Percentiles rank a stretch among this genome's conserved stretches.
phyloP scores from a whole-genome alignment of 2,329 filamentous ascomycete genomes.

The Trichoderma citrinoviride region DNA sequence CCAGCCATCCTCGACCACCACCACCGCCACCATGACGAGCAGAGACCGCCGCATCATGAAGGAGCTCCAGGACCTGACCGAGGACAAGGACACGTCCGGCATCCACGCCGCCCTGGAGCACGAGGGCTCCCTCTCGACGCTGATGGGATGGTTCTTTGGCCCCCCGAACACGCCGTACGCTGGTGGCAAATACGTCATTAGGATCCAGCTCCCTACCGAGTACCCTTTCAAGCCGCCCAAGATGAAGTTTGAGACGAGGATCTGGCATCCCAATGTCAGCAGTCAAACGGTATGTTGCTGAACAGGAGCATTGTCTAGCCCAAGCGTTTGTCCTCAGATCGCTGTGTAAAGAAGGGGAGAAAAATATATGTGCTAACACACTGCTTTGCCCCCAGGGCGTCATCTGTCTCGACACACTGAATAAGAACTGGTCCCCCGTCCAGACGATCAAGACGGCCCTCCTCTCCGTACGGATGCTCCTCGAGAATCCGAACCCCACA shows the following conservation, averaged over 20 bases:
- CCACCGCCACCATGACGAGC: constrained; percentile 43
- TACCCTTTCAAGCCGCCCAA: constrained; percentile 91
- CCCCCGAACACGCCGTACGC: constrained; percentile 94
- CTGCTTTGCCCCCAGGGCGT: constrained; percentile 62
- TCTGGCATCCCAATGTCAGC: constrained; percentile 98
- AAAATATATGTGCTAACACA: background rate
- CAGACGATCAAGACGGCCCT: constrained; percentile 94
- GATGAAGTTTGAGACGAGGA: constrained; percentile 89
- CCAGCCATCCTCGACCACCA: background rate
- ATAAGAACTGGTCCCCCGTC: constrained; percentile 89
- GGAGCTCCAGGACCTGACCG: constrained; percentile 71
- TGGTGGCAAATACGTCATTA: constrained; percentile 75
- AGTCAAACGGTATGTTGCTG: constrained; percentile 71
- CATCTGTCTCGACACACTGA: constrained; percentile 93
- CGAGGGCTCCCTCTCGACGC: constrained; percentile 71
- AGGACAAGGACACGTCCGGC: constrained; percentile 70
- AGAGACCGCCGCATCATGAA: constrained; percentile 65
- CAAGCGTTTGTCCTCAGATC: background rate
- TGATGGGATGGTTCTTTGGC: constrained; percentile 78
- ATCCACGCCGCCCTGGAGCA: constrained; percentile 67
- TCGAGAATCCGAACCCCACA: constrained; percentile 90
- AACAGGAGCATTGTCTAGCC: too few species aligned
- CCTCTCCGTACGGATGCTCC: constrained; percentile 86
- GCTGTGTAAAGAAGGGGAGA: background rate
- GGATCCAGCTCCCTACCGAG: constrained; percentile 81